phyloP scores from a whole-genome alignment of 805 yeast species.

The Candida qinlingensis region DNA sequence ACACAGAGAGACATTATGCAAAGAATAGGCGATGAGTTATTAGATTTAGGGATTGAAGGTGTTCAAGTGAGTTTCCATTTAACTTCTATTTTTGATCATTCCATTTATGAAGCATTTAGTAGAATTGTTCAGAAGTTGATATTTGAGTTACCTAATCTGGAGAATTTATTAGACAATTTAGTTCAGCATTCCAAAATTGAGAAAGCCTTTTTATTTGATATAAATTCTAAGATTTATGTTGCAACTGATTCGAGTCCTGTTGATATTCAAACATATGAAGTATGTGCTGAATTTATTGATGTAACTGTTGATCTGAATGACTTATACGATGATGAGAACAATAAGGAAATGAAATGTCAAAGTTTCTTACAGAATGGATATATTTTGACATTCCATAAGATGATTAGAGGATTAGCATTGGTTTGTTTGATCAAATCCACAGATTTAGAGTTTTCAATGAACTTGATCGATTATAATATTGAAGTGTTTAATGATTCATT shows the following conservation, averaged over 20 bases:
- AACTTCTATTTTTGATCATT: slow-evolving; percentile 92
- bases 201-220: slow-evolving; percentile 87
- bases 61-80: slow-evolving; percentile 87
- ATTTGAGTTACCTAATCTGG: slow-evolving; percentile 82
- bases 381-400: slow-evolving; percentile 77
- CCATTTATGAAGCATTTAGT: slow-evolving; percentile 92
- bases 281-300: slow-evolving; percentile 95
- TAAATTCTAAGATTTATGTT: slow-evolving; percentile 87
- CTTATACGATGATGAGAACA: slow-evolving; percentile 41
- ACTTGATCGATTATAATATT: slow-evolving; percentile 86
- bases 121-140: slow-evolving; percentile 88
- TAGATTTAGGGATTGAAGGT: slow-evolving; percentile 86
- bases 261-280: slow-evolving; percentile 91
- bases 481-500: slow-evolving; percentile 72
- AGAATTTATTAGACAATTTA: slow-evolving; percentile 80
- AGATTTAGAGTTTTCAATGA: slow-evolving; percentile 40
- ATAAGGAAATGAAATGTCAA: slow-evolving; percentile 50
- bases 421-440: slow-evolving; percentile 71
- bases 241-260: slow-evolving; percentile 97
- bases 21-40: slow-evolving; percentile 85
- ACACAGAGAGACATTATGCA: slow-evolving; percentile 97
- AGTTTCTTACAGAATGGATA: slow-evolving; percentile 79
- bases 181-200: slow-evolving; percentile 89
- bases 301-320: slow-evolving; percentile 86
- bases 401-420: slow-evolving; percentile 89